Evolutionary conservation across 306 rosid species (phyloP), one percentile per base, ranked within the genome.

Genomic region (Benincasa hispida): DNA sequence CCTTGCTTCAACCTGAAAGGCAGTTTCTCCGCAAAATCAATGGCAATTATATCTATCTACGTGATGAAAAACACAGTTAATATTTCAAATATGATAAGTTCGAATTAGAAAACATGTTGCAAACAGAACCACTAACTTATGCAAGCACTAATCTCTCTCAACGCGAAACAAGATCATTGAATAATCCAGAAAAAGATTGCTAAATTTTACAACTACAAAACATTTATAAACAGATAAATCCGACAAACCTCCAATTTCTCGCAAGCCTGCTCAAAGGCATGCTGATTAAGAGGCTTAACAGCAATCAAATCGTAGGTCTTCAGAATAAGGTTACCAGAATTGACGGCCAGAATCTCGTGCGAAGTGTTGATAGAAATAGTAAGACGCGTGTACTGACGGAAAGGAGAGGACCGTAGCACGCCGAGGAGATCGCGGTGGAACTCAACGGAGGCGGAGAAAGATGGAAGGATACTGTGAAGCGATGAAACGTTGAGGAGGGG

Each of bases 361-460:
- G 74, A 4, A 76, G n/a, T 80, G 10, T 90, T 89, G 19, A 78
- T 81, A 81, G 78, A 81, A 68, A 94, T 87, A 28, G 96, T 94
- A 55, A 94, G 90, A 57, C 97, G 96, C 32, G 91, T 91, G 88
- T 91, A 93, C 84, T 93, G 96, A 11, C 89, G 96, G 82, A 93
- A 93, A 25, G 91, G 96, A 32, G 94, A 74, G 53, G 91, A 58
- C 12, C 67, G 77, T 2, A 91, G 91, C 73, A 88, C 76, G 11
- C 88, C 82, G 51, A 92, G 92, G 22, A 84, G 85, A 56, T 86
- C 83, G 14, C 95, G 96, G 81, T 94, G 99, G 84, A 92, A 88
- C 42, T 83, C 80, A 0, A 89, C 90, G 56, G 97, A 82, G 10
- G 87, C 76, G 39, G 92, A 74, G 67, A 91, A 91, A 39, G 85